A percentile compares a stretch with the other conserved stretches of the same genome.
Evolutionary conservation across 257 asterid genomes (phyloP).

Genomic region (Leptodermis oblonga): DNA sequence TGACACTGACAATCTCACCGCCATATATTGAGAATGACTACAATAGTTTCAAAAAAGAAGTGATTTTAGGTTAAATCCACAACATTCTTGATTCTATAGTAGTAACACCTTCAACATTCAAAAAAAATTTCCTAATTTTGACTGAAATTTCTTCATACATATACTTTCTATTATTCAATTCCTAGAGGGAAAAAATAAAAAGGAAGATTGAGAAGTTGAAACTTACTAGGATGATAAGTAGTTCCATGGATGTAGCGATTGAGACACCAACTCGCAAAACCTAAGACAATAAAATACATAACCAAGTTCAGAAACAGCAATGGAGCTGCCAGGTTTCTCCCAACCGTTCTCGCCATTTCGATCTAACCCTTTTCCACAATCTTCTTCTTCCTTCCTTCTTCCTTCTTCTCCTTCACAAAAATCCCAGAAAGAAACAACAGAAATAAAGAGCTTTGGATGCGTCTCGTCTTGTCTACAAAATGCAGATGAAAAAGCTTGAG

Average conservation of each 20-base stretch:
- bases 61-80: too few relatives aligned
- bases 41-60: too few relatives aligned
- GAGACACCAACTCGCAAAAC: constrained; percentile 89
- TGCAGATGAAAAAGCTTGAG: neutral
- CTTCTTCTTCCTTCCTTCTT: neutral
- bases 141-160: neutral
- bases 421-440: too few relatives aligned
- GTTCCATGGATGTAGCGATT: constrained; percentile 72
- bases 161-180: too few relatives aligned
- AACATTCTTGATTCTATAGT: too few relatives aligned
- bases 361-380: neutral
- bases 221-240: constrained; percentile 78
- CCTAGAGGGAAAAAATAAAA: neutral
- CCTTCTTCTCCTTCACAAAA: too few relatives aligned
- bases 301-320: constrained; percentile 64
- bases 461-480: neutral
- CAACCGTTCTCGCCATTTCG: constrained; percentile 67
- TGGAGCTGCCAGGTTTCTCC: constrained; percentile 73
- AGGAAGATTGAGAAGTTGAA: neutral
- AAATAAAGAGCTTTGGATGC: neutral
- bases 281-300: constrained; percentile 66
- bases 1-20: too few relatives aligned
- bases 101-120: too few relatives aligned
- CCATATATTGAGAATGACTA: too few relatives aligned
- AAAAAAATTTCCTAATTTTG: neutral